Percentiles rank a stretch among this genome's conserved stretches.
phyloP scores from a whole-genome alignment of 2,329 filamentous ascomycete genomes.

The Reticulascus tulasneorum region DNA sequence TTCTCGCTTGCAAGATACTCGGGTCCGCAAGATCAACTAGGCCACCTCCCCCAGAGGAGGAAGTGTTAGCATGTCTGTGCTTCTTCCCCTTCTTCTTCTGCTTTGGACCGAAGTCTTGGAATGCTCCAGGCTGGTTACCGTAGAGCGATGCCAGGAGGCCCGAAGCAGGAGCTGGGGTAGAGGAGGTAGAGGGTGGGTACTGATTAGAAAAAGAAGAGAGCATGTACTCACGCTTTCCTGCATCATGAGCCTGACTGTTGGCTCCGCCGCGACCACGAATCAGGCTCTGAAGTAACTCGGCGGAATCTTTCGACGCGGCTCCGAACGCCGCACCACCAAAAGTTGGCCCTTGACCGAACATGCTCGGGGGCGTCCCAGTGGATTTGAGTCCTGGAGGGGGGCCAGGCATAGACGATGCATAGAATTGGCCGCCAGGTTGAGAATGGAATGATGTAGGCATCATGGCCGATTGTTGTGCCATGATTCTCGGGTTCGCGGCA shows the following conservation, averaged over 20 bases:
- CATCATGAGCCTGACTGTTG: constrained; percentile 72
- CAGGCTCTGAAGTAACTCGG: constrained; percentile 77
- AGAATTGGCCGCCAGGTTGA: constrained; percentile 67
- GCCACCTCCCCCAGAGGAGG: constrained; percentile 98
- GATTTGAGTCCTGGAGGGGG: constrained; percentile 95
- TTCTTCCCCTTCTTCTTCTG: constrained; percentile 99
- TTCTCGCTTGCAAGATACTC: constrained; percentile 97
- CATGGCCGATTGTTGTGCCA: constrained; percentile 85
- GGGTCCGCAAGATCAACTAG: constrained; percentile 99
- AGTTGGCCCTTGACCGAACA: constrained; percentile 85
- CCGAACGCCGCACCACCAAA: constrained; percentile 73
- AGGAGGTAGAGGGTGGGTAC: constrained; percentile 76
- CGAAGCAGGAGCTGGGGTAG: constrained; percentile 83
- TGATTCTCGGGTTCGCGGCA: constrained; percentile 72
- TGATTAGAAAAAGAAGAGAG: constrained; percentile 89
- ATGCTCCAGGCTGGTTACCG: constrained; percentile 77
- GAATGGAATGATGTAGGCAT: constrained; percentile 65
- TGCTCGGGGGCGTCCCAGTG: constrained; percentile 87
- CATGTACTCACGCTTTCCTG: constrained; percentile 97
- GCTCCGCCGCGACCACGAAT: constrained; percentile 66
- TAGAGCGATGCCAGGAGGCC: constrained; percentile 90
- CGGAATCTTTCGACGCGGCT: constrained; percentile 65
- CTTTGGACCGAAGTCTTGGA: constrained; percentile 90
- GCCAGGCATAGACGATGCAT: constrained; percentile 80
- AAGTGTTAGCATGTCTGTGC: constrained; percentile 99